Evolutionary conservation across 805 yeast genomes (phyloP), one percentile per base, ranked within the genome.

Genomic region (Pachysolen tannophilus): DNA sequence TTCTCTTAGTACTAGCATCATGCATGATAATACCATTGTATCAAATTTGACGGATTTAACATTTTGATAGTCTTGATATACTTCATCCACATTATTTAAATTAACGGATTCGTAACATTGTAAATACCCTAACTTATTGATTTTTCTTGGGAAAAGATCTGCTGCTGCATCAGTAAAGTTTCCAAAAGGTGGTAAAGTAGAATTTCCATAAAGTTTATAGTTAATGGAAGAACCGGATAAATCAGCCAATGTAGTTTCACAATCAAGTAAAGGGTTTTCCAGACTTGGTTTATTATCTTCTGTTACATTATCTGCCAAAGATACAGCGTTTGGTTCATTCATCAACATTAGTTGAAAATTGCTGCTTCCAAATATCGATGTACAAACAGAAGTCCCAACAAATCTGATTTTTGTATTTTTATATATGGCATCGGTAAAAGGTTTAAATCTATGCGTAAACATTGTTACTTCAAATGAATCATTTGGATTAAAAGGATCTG

Each of bases 341-440:
- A 35, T 29, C 4, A 43, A 27, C 41, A 40, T 34, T 15, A 43
- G 15, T 37, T 41, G 37, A 14, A 43, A 38, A 7, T 34, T 9
- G 9, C 37, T 18, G 26, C 41, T 38, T 3, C 42, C 42, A 26
- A 37, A 38, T 11, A 34, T 33, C 7, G 38, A 30, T 5, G 38
- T 36, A 9, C 31, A 10, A n/a, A 41, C 42, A 8, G 43, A 31
- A 3, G 44, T 43, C 11, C 46, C 46, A 9, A 43, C 43, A 34
- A 43, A 40, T 14, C 46, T 34, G 16, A 43, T 33, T 25, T 28
- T 35, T n/a, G 44, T 41, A 5, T 33, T 32, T 28, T 38, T 40
- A 32, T 43, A 43, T 11, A 43, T 23, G 9, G 39, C 16, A 26
- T 43, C 46, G 13, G 44, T 37, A 31, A 38, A 43, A 5, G 46